A percentile compares a stretch with the other conserved stretches of the same genome.
phyloP scores from a whole-genome alignment of 176 grass and related monocot species.

The Sorghum bicolor region Sorghum_bicolor_NCBIv3 NC_012875.2:5812501-5813000 shows the following conservation, averaged over 20 bases:
- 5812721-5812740: slow-evolving; percentile 79
- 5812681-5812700: slow-evolving; percentile 84
- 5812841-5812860: slow-evolving; percentile 10
- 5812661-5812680: slow-evolving; percentile 97
- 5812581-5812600: slow-evolving; percentile 27
- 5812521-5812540: slow-evolving; percentile 4
- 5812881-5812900: neutral
- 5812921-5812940: too few relatives aligned
- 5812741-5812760: neutral
- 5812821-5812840: neutral
- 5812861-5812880: slow-evolving; percentile 7
- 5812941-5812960: too few relatives aligned
- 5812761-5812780: neutral
- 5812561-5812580: slow-evolving; percentile 1
- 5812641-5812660: slow-evolving; percentile 70
- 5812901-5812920: too few relatives aligned
- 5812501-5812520: slow-evolving; percentile 74
- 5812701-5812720: slow-evolving; percentile 87
- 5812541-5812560: slow-evolving; percentile 26
- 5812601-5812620: slow-evolving; percentile 95
- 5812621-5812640: slow-evolving; percentile 88
- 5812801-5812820: slow-evolving; percentile 16
- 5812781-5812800: neutral
- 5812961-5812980: neutral
- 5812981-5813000: neutral